Percentiles rank a stretch among this genome's conserved stretches.
Evolutionary conservation across 78 protist species (phyloP).

Genomic region (Anaeramoeba flamelloides): DNA sequence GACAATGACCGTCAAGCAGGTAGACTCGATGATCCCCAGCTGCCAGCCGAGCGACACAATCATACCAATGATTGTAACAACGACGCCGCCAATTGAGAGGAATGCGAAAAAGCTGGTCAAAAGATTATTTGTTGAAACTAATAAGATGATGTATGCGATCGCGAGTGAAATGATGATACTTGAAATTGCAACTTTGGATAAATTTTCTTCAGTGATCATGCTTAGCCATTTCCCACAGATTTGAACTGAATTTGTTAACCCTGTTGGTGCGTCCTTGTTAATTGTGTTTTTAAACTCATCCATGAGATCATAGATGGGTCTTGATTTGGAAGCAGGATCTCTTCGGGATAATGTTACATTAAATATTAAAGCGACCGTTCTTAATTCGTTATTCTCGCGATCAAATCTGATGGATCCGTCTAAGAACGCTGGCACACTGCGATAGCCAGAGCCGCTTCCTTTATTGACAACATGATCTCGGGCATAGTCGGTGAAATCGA

Average conservation of each 20-base stretch:
- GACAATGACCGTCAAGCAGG: conserved; percentile 16
- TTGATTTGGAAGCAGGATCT: not conserved
- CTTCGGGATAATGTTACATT: not conserved
- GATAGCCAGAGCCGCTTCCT: too few relatives aligned
- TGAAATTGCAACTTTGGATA: not conserved
- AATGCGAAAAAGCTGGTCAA: not conserved
- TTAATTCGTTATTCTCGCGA: not conserved
- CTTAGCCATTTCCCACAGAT: not conserved
- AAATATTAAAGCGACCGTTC: not conserved
- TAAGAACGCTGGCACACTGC: too few relatives aligned
- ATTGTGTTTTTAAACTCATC: not conserved
- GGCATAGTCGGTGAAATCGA: too few relatives aligned
- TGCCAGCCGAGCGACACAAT: conserved; percentile 9
- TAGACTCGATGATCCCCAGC: conserved; percentile 17
- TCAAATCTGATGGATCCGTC: not conserved
- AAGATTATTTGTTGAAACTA: conserved; percentile 3
- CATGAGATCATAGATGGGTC: not conserved
- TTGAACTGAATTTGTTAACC: not conserved
- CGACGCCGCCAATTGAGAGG: conserved; percentile 12
- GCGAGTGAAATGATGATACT: conserved; percentile 1
- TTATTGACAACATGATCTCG: too few relatives aligned
- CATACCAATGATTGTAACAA: conserved; percentile 5
- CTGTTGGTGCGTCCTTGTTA: not conserved
- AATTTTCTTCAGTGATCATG: conserved; percentile 18
- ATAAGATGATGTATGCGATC: not conserved